Evolutionary conservation across 257 asterid genomes (phyloP).

Genomic region (Penstemon newberryi): DNA sequence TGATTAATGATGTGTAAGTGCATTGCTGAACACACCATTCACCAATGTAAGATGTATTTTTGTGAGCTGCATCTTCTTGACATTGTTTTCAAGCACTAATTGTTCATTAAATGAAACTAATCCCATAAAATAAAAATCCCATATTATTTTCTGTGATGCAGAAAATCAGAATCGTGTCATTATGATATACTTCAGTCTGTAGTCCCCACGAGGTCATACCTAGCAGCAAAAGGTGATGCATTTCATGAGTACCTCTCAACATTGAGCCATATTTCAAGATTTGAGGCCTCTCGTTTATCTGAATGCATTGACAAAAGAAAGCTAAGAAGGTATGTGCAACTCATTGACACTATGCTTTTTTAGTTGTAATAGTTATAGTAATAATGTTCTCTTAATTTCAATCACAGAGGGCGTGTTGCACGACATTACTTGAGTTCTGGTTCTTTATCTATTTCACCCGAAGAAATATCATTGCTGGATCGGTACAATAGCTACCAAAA

Average conservation of each 20-base stretch:
- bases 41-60: slow-evolving; percentile 1
- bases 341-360: slow-evolving; percentile 5
- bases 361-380: slow-evolving; percentile 3
- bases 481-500: slow-evolving; percentile 44
- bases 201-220: slow-evolving; percentile 61
- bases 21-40: background rate
- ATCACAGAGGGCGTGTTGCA: slow-evolving; percentile 60
- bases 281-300: slow-evolving; percentile 55
- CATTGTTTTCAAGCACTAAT: slow-evolving; percentile 1
- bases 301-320: slow-evolving; percentile 37
- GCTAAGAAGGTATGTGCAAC: slow-evolving; percentile 60
- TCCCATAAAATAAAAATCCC: background rate
- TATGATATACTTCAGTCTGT: slow-evolving; percentile 47
- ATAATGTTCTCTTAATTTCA: slow-evolving; percentile 21
- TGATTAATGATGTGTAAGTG: background rate
- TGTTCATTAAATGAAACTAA: slow-evolving; percentile 19
- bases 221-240: slow-evolving; percentile 64
- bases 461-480: slow-evolving; percentile 61
- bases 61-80: background rate
- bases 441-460: slow-evolving; percentile 55
- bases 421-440: slow-evolving; percentile 81
- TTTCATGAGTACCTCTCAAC: slow-evolving; percentile 77
- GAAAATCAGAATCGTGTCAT: slow-evolving; percentile 42
- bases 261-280: slow-evolving; percentile 82
- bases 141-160: slow-evolving; percentile 35